Percentiles rank a stretch among this genome's conserved stretches.
These are phyloP conservation scores for Boletus edulis DNA, from an alignment of 768 basidiomycete species.

Conservation along the genomic window DNA sequence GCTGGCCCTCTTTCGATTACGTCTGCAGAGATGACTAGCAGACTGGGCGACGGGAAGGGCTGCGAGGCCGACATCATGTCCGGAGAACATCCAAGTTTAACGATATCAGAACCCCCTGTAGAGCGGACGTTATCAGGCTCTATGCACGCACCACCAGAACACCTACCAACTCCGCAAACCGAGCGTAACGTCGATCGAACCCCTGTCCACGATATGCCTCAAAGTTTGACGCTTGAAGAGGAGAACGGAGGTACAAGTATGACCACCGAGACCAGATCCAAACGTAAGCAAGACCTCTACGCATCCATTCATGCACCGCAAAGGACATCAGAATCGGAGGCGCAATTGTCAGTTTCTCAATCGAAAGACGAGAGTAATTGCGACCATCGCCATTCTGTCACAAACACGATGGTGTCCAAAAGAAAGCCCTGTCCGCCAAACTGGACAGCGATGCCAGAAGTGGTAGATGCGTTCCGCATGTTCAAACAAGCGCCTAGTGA, in stretches of 20 bases:
- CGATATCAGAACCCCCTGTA: background rate
- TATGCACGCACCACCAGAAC: constrained; percentile 14
- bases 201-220: background rate
- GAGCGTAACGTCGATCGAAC: background rate
- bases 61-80: background rate
- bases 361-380: background rate
- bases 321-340: background rate
- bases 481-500: constrained; percentile 7
- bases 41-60: background rate
- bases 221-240: background rate
- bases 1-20: background rate
- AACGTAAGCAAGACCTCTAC: background rate
- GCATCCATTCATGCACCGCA: constrained; percentile 15
- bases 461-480: constrained; percentile 12
- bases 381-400: background rate
- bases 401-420: background rate
- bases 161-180: background rate
- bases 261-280: background rate
- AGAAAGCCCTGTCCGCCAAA: constrained; percentile 2
- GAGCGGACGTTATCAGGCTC: constrained; percentile 11
- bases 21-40: background rate
- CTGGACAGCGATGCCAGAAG: constrained; percentile 20
- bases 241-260: background rate
- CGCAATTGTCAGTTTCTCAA: background rate
- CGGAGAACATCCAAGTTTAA: background rate